Conservation (phyloP, 139 green algal genomes). For the Tetraselmis chui region DNA sequence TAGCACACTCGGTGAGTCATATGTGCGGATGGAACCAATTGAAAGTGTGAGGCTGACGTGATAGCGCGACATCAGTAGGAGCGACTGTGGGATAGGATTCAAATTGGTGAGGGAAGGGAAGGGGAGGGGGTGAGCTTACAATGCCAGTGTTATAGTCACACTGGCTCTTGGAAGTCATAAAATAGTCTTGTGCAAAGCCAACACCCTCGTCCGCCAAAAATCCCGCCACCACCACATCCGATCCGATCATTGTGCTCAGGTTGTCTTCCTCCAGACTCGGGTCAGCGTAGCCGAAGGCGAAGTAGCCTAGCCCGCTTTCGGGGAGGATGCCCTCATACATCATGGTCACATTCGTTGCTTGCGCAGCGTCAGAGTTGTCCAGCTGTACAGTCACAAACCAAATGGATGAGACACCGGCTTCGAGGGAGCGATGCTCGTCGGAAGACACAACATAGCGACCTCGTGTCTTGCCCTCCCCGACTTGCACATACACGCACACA, state of each 20-base stretch:
- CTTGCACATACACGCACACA: too few relatives aligned
- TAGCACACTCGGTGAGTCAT: too few relatives aligned
- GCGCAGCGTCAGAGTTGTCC: background rate
- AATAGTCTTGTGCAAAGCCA: constrained; percentile 12
- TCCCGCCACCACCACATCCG: constrained; percentile 13
- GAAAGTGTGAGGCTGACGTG: too few relatives aligned
- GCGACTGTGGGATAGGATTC: too few relatives aligned
- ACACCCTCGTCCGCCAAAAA: background rate
- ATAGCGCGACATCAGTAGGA: too few relatives aligned
- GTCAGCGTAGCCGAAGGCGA: constrained; percentile 4
- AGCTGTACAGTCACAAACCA: background rate
- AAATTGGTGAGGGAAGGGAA: background rate
- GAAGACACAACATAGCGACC: too few relatives aligned
- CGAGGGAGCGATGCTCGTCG: too few relatives aligned
- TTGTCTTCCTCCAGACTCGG: background rate
- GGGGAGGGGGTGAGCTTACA: background rate
- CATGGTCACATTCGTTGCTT: background rate
- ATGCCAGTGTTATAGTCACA: constrained; percentile 15
- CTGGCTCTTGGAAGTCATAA: background rate
- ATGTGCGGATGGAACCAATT: too few relatives aligned
- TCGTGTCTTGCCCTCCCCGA: too few relatives aligned
- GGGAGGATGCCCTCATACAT: background rate
- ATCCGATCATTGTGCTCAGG: constrained; percentile 1
- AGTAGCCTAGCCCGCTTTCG: background rate
- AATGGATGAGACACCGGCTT: too few relatives aligned